phyloP scores from a whole-genome alignment of 495 filamentous ascomycete species.

The Cercophora samala region DNA sequence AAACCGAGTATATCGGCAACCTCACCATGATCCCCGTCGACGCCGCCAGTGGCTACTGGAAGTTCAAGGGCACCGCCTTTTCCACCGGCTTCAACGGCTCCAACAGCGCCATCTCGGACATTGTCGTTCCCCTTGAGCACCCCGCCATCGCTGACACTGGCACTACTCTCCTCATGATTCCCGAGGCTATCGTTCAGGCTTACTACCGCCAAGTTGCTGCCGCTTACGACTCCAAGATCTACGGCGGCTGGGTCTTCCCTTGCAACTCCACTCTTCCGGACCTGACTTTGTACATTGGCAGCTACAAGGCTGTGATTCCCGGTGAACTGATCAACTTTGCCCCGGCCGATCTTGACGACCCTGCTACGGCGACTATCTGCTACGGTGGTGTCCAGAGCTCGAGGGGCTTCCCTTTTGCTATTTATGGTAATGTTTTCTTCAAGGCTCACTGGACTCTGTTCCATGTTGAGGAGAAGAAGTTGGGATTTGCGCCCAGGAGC shows the following conservation, averaged over 20 bases:
- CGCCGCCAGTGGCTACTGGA: slow-evolving; percentile 66
- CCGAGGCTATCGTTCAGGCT: slow-evolving; percentile 50
- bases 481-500: slow-evolving; percentile 59
- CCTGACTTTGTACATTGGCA: slow-evolving; percentile 57
- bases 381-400: slow-evolving; percentile 66
- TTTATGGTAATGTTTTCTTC: slow-evolving; percentile 81
- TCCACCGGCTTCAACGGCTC: slow-evolving; percentile 44
- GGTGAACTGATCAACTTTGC: slow-evolving; percentile 61
- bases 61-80: slow-evolving; percentile 63
- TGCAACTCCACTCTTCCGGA: slow-evolving; percentile 39
- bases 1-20: slow-evolving; percentile 54
- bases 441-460: slow-evolving; percentile 82
- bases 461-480: slow-evolving; percentile 49
- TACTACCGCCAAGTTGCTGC: slow-evolving; percentile 66
- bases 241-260: slow-evolving; percentile 51
- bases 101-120: slow-evolving; percentile 44
- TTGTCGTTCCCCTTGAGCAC: slow-evolving; percentile 52
- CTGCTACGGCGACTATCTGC: slow-evolving; percentile 50
- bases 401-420: slow-evolving; percentile 60
- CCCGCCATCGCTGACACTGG: slow-evolving; percentile 60
- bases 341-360: slow-evolving; percentile 39
- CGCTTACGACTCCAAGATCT: slow-evolving; percentile 44
- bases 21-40: slow-evolving; percentile 62
- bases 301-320: slow-evolving; percentile 54
- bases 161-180: slow-evolving; percentile 70